phyloP scores from a whole-genome alignment of 2,329 filamentous ascomycete genomes.

The Stachybotrys chlorohalonatus region DNA sequence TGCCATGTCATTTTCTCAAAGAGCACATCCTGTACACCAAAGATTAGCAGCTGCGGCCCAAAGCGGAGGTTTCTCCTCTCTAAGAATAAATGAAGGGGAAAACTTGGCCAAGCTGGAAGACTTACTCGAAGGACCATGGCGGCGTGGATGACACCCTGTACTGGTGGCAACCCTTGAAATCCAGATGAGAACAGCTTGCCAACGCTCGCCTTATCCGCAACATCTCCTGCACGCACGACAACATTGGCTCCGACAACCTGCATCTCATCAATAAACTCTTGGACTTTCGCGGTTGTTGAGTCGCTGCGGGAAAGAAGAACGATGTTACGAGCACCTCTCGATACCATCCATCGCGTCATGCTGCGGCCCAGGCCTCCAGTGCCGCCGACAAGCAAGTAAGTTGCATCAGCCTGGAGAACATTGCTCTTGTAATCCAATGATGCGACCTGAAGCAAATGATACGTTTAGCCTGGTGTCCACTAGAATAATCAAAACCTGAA shows the following conservation, averaged over 20 bases:
- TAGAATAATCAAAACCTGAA: background rate
- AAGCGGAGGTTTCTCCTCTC: too few species aligned
- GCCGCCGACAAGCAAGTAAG: conserved; percentile 6
- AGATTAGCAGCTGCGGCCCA: background rate
- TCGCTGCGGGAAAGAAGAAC: background rate
- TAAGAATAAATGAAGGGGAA: background rate
- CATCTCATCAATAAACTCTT: background rate
- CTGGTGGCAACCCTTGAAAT: background rate
- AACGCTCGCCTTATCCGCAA: conserved; percentile 1
- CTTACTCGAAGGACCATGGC: conserved; percentile 11
- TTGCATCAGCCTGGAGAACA: background rate
- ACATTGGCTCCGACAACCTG: background rate
- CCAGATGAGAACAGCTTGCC: background rate
- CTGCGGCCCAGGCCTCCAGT: conserved; percentile 3
- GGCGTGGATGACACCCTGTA: conserved; percentile 7
- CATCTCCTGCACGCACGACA: background rate
- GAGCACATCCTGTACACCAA: background rate
- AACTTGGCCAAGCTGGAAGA: background rate
- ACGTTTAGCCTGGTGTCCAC: background rate
- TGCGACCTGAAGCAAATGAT: background rate
- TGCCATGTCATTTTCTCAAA: background rate
- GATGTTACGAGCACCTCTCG: background rate
- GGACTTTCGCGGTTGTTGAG: background rate
- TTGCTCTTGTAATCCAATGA: background rate
- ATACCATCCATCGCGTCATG: conserved; percentile 2